These are phyloP conservation scores for Tribonema minus DNA, from an alignment of 108 stramenopile genomes.

Conservation along the genomic window DNA sequence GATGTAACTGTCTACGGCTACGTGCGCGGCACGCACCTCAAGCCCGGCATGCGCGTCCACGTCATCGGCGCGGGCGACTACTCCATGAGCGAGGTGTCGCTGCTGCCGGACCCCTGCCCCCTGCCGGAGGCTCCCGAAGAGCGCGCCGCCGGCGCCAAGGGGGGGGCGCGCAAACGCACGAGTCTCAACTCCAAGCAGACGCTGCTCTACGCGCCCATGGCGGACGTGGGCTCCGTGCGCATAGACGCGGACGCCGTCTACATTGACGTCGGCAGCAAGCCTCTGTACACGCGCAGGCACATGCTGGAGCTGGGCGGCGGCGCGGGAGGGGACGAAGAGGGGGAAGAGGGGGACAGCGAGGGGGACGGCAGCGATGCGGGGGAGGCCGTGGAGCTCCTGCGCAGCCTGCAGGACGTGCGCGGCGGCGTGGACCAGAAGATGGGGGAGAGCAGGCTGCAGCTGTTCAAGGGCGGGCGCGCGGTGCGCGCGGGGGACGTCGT, in stretches of 20 bases:
- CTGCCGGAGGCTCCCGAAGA: too few species aligned
- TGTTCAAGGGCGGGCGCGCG: conserved; percentile 75
- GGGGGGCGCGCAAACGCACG: conserved; percentile 9
- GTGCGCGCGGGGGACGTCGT: conserved; percentile 64
- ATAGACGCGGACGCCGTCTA: conserved; percentile 95
- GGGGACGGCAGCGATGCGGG: neutral
- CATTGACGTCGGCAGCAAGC: conserved; percentile 87
- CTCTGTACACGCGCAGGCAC: conserved; percentile 9
- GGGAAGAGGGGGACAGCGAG: conserved; percentile 37
- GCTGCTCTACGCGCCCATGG: too few species aligned
- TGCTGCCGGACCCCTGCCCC: conserved; percentile 69
- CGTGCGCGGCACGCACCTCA: conserved; percentile 88
- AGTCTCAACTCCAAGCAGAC: conserved; percentile 79
- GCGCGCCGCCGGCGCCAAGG: too few species aligned
- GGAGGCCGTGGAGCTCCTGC: conserved; percentile 60
- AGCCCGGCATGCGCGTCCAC: conserved; percentile 76
- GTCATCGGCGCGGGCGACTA: conserved; percentile 94
- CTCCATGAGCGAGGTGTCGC: conserved; percentile 63
- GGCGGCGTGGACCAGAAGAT: conserved; percentile 79
- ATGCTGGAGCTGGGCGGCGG: conserved; percentile 7
- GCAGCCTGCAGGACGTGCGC: conserved; percentile 77
- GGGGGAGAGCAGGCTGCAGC: conserved; percentile 66
- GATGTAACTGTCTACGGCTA: conserved; percentile 87
- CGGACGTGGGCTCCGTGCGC: conserved; percentile 82
- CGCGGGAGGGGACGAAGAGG: conserved; percentile 52